Evolutionary conservation across 2,329 filamentous ascomycete species (phyloP), one percentile per base, ranked within the genome.

Genomic region (Arthrocladium fulminans): DNA sequence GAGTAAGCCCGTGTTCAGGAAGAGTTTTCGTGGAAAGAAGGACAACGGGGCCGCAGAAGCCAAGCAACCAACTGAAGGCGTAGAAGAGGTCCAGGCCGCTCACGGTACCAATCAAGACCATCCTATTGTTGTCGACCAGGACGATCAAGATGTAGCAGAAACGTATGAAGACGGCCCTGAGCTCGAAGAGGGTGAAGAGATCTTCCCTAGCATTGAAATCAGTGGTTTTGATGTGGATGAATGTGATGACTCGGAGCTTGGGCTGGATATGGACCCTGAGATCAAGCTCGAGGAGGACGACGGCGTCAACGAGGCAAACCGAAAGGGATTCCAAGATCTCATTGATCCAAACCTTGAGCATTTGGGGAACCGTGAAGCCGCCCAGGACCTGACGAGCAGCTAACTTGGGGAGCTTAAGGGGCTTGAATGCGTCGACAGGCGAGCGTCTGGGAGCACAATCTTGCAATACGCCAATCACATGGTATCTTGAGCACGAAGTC

Each of bases 151-250:
- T 2, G 17, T 9, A 19, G 27, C 19, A 15, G 40, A 47, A 37
- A 50, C 38, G 15, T 8, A 24, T 47, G 47, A 48, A 22, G 34
- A 19, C 9, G 37, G 23, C 13, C 20, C 17, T n/a, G 22, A 30
- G 7, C 8, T 27, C 13, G 29, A 32, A 29, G 30, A 42, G 2
- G 22, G 25, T 13, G 46, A 40, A 42, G 29, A 47, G n/a, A 22
- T 46, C 23, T 10, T 40, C 9, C 29, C 41, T 27, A 45, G 35
- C 29, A 47, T 45, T 12, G 49, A 47, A 22, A 13, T 32, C 38
- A 38, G 34, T 30, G 52, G 46, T 19, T 51, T 41, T 29, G 48
- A 52, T 30, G 45, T 54, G 13, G 45, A 39, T 12, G 45, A 47
- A 23, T 50, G 50, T 7, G 53, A 45, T 17, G 45, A 49, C 3